A percentile compares a stretch with the other conserved stretches of the same genome.
Evolutionary conservation across 164 flowering plant genomes (phyloP).

Genomic region (Piper longum): DNA sequence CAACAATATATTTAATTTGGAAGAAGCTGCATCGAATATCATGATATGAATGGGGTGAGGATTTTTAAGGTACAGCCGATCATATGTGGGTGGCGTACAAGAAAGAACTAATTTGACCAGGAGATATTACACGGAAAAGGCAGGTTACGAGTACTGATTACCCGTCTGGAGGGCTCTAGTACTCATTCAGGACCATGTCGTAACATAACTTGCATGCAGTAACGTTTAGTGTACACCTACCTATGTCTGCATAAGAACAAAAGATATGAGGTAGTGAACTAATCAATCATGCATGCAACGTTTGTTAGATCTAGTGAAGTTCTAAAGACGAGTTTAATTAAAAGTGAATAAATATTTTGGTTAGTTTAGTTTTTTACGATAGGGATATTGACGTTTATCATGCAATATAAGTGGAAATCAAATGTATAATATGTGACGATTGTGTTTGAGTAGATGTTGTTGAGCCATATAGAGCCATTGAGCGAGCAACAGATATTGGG

Average conservation of each 20-base stretch:
- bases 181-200: too few species aligned
- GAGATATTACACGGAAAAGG: not conserved
- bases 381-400: too few species aligned
- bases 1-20: not conserved
- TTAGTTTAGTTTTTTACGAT: too few species aligned
- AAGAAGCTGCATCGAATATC: not conserved
- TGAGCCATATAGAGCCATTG: constrained; percentile 74
- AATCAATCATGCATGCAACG: too few species aligned
- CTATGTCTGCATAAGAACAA: too few species aligned
- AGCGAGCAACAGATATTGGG: constrained; percentile 80
- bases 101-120: not conserved
- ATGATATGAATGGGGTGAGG: not conserved
- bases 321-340: too few species aligned
- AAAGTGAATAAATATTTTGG: too few species aligned
- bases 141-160: not conserved
- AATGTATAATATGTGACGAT: not conserved
- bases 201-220: too few species aligned
- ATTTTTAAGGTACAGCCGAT: not conserved
- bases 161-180: not conserved
- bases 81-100: not conserved
- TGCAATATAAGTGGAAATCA: too few species aligned
- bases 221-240: too few species aligned
- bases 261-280: too few species aligned
- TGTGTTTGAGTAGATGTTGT: constrained; percentile 27
- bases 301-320: too few species aligned